A percentile compares a stretch with the other conserved stretches of the same genome.
These are phyloP conservation scores for Extremus antarcticus DNA, from an alignment of 495 filamentous ascomycete species.

Conservation along the genomic window DNA sequence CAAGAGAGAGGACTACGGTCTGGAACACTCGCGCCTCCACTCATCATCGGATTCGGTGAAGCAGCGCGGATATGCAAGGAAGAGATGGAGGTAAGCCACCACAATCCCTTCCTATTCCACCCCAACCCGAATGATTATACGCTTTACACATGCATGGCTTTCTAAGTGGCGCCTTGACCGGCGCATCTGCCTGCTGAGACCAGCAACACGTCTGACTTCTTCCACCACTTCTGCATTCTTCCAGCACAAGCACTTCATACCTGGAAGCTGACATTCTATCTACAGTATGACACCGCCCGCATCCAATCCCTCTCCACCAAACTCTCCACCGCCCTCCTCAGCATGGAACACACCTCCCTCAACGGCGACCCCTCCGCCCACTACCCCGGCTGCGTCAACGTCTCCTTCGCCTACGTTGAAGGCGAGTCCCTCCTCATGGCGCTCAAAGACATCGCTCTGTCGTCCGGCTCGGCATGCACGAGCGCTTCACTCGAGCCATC, in stretches of 20 bases:
- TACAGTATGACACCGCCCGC: slow-evolving; percentile 80
- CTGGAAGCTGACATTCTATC: not conserved
- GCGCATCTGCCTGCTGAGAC: slow-evolving; percentile 37
- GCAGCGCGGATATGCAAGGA: slow-evolving; percentile 83
- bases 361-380: slow-evolving; percentile 76
- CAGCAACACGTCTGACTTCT: slow-evolving; percentile 44
- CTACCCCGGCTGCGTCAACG: slow-evolving; percentile 95
- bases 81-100: slow-evolving; percentile 68
- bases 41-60: slow-evolving; percentile 89
- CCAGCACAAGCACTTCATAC: not conserved
- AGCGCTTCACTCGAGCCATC: slow-evolving; percentile 92
- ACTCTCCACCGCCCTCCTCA: slow-evolving; percentile 64
- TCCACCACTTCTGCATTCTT: not conserved
- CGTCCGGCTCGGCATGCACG: slow-evolving; percentile 93
- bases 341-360: slow-evolving; percentile 82
- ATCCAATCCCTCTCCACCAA: slow-evolving; percentile 73
- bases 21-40: slow-evolving; percentile 80
- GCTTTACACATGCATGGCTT: slow-evolving; percentile 59
- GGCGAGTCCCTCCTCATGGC: slow-evolving; percentile 98
- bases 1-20: slow-evolving; percentile 91
- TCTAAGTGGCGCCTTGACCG: slow-evolving; percentile 37
- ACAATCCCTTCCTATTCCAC: slow-evolving; percentile 2
- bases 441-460: slow-evolving; percentile 92
- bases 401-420: slow-evolving; percentile 97
- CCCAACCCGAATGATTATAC: slow-evolving; percentile 46